Evolutionary conservation across 345 rosid species (phyloP).

Genomic region (Eucalyptus urophylla): DNA sequence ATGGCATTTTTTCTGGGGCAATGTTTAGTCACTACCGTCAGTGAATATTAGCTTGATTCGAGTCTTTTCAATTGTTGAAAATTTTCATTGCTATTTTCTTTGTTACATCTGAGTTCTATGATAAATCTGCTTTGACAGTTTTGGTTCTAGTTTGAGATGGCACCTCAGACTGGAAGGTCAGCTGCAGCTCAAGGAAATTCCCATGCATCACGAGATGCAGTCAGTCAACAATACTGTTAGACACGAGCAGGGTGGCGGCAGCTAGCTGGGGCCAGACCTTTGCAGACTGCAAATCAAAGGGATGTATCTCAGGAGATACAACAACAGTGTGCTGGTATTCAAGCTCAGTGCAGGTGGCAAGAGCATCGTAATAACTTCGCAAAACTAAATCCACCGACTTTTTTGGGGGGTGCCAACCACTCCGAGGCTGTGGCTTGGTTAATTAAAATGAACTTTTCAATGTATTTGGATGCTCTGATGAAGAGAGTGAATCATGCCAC

Average conservation of each 20-base stretch:
- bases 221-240: not conserved
- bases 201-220: not conserved
- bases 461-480: not conserved
- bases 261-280: not conserved
- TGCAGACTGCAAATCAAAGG: not conserved
- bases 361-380: not conserved
- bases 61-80: not conserved
- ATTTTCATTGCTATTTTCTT: not conserved
- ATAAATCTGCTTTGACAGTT: not conserved
- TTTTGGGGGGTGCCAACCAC: not conserved
- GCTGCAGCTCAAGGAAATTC: not conserved
- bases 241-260: not conserved
- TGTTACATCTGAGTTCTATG: not conserved
- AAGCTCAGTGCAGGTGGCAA: not conserved
- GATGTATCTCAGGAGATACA: not conserved
- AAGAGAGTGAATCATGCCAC: not conserved
- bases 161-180: not conserved
- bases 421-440: not conserved
- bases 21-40: not conserved
- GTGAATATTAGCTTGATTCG: not conserved
- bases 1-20: not conserved
- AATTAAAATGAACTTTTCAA: not conserved
- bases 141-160: not conserved
- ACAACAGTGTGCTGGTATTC: not conserved
- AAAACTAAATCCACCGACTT: not conserved